phyloP scores from a whole-genome alignment of 176 grass and related monocot species.

The Triticum urartu region DNA sequence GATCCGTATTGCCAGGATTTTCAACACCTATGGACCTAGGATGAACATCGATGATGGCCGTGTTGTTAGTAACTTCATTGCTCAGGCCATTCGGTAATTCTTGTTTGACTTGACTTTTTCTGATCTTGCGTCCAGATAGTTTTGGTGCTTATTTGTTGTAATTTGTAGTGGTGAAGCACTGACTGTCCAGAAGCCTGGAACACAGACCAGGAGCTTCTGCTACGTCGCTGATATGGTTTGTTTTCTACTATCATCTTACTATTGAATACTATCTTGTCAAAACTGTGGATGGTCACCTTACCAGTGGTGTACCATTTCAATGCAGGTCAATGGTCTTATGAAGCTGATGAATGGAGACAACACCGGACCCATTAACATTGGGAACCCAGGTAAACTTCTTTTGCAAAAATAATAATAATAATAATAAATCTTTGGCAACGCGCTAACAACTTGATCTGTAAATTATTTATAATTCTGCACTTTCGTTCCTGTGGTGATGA shows the following conservation, averaged over 20 bases:
- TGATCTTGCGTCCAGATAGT: not conserved
- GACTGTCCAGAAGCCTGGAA: slow-evolving; percentile 97
- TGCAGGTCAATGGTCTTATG: slow-evolving; percentile 97
- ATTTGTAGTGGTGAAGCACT: slow-evolving; percentile 74
- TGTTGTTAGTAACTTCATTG: slow-evolving; percentile 99
- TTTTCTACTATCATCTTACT: slow-evolving; percentile 10
- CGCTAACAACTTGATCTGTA: not conserved
- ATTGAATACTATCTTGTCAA: not conserved
- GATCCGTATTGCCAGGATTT: slow-evolving; percentile 99
- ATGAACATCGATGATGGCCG: slow-evolving; percentile 99
- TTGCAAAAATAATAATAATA: no score
- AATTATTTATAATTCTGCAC: not conserved
- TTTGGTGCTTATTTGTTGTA: slow-evolving; percentile 36
- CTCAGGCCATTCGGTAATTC: slow-evolving; percentile 95
- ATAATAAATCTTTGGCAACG: not conserved
- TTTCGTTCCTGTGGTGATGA: not conserved
- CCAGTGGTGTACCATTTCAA: slow-evolving; percentile 7
- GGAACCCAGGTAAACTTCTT: slow-evolving; percentile 78
- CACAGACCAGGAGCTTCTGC: slow-evolving; percentile 99
- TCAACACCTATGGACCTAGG: slow-evolving; percentile 99
- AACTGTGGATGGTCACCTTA: slow-evolving; percentile 11
- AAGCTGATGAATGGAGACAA: slow-evolving; percentile 96
- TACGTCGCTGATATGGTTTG: slow-evolving; percentile 94
- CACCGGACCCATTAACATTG: slow-evolving; percentile 94
- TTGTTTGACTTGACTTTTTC: slow-evolving; percentile 3